These are phyloP conservation scores for Przewalskia tangutica DNA, from an alignment of 257 asterid genomes.

Conservation along the genomic window DNA sequence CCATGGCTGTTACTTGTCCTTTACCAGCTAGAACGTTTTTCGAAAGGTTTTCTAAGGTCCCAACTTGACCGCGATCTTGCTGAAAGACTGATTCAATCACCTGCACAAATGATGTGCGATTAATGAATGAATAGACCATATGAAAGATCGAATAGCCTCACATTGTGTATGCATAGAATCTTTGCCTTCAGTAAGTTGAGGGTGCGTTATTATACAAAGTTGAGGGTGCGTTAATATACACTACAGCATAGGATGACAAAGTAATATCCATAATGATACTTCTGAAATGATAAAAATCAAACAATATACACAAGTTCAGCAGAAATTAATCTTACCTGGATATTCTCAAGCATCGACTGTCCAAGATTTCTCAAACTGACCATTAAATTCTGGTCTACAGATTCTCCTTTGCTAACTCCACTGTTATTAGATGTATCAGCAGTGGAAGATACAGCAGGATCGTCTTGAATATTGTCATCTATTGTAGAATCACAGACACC, in stretches of 20 bases:
- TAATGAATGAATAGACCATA: background rate
- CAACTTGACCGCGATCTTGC: conserved; percentile 44
- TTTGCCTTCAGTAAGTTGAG: background rate
- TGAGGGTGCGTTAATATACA: background rate
- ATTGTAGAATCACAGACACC: conserved; percentile 15
- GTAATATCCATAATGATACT: background rate
- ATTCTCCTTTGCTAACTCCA: conserved; percentile 26
- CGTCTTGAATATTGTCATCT: conserved; percentile 1
- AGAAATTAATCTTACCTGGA: conserved; percentile 25
- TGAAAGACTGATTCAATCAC: conserved; percentile 70
- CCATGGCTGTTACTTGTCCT: conserved; percentile 52
- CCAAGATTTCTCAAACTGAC: conserved; percentile 29
- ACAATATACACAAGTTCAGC: background rate
- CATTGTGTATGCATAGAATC: background rate
- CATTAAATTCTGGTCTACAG: conserved; percentile 29
- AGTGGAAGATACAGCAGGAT: conserved; percentile 1
- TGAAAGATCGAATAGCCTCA: background rate
- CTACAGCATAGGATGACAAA: background rate
- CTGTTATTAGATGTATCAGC: background rate
- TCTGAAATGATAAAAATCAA: background rate
- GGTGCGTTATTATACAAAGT: background rate
- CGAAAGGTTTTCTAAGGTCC: conserved; percentile 23
- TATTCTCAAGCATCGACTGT: conserved; percentile 35
- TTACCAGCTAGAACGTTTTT: conserved; percentile 47
- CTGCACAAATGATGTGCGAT: conserved; percentile 22